Evolutionary conservation across 805 yeast species (phyloP).

Genomic region (Ascoidea rubescens): DNA sequence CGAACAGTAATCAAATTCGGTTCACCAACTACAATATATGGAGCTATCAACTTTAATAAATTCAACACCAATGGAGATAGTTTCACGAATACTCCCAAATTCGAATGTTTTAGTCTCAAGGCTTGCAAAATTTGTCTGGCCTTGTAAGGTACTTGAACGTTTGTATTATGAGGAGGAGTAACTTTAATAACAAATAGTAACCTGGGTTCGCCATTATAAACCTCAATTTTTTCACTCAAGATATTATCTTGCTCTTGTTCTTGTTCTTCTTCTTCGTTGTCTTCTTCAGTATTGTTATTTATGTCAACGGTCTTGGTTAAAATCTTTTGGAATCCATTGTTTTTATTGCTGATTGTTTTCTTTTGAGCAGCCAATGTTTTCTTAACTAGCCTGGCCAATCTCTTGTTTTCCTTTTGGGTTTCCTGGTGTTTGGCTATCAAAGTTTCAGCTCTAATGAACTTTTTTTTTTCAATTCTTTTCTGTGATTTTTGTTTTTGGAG

Average conservation of each 20-base stretch:
- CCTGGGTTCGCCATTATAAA: conserved; percentile 29
- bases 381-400: conserved; percentile 50
- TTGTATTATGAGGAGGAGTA: conserved; percentile 39
- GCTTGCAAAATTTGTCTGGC: conserved; percentile 44
- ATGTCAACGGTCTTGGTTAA: conserved; percentile 15
- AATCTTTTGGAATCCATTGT: background rate
- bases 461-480: conserved; percentile 27
- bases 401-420: conserved; percentile 49
- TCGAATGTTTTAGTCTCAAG: conserved; percentile 42
- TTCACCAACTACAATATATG: conserved; percentile 59
- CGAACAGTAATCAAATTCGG: conserved; percentile 67
- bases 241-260: background rate
- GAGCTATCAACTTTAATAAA: conserved; percentile 52
- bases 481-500: conserved; percentile 29
- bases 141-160: conserved; percentile 48
- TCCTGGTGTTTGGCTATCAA: conserved; percentile 54
- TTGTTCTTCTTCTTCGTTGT: conserved; percentile 12
- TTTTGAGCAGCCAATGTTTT: conserved; percentile 20
- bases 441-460: conserved; percentile 62
- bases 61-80: conserved; percentile 45
- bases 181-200: conserved; percentile 56
- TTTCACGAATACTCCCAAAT: conserved; percentile 64
- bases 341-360: conserved; percentile 6
- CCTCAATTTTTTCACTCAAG: conserved; percentile 15
- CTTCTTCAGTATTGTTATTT: conserved; percentile 15